phyloP scores from a whole-genome alignment of 768 basidiomycete species.

The Mycena haematopus region DNA sequence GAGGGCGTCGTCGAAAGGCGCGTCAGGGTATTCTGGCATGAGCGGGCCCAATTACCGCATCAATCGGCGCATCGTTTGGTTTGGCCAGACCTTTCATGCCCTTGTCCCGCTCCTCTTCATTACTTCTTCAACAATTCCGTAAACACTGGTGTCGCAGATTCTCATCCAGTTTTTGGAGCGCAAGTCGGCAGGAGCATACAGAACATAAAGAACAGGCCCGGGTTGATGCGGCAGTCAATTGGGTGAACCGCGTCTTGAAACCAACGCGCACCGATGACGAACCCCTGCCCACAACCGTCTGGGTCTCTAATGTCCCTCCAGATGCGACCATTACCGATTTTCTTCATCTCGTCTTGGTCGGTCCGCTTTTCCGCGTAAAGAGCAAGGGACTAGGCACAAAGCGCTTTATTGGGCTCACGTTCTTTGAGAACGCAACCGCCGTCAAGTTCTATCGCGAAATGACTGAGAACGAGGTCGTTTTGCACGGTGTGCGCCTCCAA shows the following conservation, averaged over 20 bases:
- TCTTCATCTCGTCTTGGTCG: conserved; percentile 13
- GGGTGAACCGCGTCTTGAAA: conserved; percentile 28
- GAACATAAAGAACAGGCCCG: not conserved
- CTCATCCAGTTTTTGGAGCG: not conserved
- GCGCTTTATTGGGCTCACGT: conserved; percentile 15
- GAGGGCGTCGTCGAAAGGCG: conserved; percentile 30
- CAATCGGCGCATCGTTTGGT: not conserved
- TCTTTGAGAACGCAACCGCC: conserved; percentile 10
- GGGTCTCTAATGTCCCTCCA: conserved; percentile 1
- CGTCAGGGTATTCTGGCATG: conserved; percentile 31
- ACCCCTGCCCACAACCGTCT: conserved; percentile 2
- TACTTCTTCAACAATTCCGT: not conserved
- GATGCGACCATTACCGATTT: conserved; percentile 2
- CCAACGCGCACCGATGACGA: not conserved
- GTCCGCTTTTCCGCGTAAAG: conserved; percentile 8
- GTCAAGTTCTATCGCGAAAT: conserved; percentile 17
- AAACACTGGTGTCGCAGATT: not conserved
- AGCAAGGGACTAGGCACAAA: not conserved
- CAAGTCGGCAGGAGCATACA: not conserved
- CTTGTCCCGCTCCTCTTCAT: not conserved
- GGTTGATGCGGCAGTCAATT: not conserved
- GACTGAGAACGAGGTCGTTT: conserved; percentile 4
- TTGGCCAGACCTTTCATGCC: conserved; percentile 6
- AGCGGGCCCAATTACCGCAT: conserved; percentile 8
- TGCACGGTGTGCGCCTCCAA: conserved; percentile 4